These are phyloP conservation scores for Albizia julibrissin DNA, from an alignment of 306 rosid species.

Conservation along the genomic window DNA sequence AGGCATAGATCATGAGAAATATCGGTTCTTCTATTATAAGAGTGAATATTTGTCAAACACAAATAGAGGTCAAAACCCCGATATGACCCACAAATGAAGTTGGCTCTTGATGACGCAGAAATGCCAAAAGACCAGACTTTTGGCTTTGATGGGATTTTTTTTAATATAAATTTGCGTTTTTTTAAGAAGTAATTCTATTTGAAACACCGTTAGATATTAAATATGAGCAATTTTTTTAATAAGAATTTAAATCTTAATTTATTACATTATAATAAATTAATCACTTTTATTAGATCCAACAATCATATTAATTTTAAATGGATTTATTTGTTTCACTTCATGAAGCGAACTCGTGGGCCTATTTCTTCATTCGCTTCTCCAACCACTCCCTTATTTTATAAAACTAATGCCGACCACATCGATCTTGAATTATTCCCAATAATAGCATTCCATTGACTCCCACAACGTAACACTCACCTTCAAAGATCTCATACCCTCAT, in stretches of 20 bases:
- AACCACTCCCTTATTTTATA: background rate
- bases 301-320: background rate
- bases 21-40: background rate
- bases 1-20: background rate
- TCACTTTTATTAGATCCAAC: too few species aligned
- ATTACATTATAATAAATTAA: too few species aligned
- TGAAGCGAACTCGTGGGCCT: background rate
- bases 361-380: background rate
- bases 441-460: background rate
- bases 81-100: background rate
- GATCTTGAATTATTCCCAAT: background rate
- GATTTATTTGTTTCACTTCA: background rate
- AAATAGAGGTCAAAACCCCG: background rate
- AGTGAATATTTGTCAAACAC: background rate
- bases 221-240: accelerated
- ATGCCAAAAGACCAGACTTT: background rate
- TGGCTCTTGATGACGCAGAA: background rate
- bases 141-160: background rate
- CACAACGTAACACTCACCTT: background rate
- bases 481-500: background rate
- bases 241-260: too few species aligned
- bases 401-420: background rate
- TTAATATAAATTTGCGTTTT: too few species aligned
- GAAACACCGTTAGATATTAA: too few species aligned
- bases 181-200: accelerated